A percentile compares a stretch with the other conserved stretches of the same genome.
Conservation (phyloP, 192 early-diverging fungal species). For the Entomortierella lignicola region DNA sequence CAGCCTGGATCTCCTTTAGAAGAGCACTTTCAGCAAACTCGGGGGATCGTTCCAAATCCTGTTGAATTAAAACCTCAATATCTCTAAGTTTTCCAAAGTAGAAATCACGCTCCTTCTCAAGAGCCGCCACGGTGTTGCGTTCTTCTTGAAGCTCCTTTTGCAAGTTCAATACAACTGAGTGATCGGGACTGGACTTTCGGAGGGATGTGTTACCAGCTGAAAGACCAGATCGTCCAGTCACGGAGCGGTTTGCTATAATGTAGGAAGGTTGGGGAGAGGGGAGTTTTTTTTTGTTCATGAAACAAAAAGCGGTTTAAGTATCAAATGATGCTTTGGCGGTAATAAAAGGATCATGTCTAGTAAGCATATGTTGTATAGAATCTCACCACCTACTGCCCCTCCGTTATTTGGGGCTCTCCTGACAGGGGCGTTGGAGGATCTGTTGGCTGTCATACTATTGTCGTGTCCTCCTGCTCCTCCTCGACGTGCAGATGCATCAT, state of each 20-base stretch:
- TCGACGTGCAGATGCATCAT: constrained; percentile 81
- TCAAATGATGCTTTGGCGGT: background rate
- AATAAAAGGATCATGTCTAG: background rate
- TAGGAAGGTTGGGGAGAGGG: background rate
- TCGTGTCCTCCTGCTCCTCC: constrained; percentile 58
- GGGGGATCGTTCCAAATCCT: constrained; percentile 67
- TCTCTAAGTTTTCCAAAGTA: constrained; percentile 96
- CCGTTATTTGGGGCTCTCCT: constrained; percentile 54
- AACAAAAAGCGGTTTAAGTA: background rate
- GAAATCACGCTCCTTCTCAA: constrained; percentile 98
- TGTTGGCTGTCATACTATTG: constrained; percentile 33
- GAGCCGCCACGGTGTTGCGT: constrained; percentile 87
- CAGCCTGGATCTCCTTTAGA: constrained; percentile 82
- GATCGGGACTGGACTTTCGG: constrained; percentile 29
- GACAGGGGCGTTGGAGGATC: constrained; percentile 37
- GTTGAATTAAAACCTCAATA: constrained; percentile 93
- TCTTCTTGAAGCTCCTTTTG: constrained; percentile 83
- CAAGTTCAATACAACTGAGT: constrained; percentile 75
- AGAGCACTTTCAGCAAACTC: constrained; percentile 58
- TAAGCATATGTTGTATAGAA: background rate
- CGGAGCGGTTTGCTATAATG: constrained; percentile 25
- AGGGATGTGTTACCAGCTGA: constrained; percentile 28
- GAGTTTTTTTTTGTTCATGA: background rate
- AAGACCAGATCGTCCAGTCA: constrained; percentile 31
- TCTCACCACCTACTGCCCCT: constrained; percentile 14